Conservation (phyloP, 441 rosid species). For the Metrosideros polymorpha region DNA sequence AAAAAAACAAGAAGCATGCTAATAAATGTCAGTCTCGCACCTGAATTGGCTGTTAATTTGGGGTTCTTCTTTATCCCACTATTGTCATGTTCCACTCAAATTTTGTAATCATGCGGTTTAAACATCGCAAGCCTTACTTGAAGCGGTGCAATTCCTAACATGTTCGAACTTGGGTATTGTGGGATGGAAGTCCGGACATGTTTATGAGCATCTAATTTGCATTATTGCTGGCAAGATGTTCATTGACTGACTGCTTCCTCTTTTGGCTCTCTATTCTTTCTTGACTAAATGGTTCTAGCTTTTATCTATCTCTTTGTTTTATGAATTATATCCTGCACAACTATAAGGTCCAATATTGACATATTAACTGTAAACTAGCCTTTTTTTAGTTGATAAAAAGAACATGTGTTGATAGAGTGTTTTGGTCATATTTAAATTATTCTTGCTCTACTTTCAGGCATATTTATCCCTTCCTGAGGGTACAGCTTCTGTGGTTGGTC, state of each 20-base stretch:
- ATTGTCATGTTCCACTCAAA: neutral
- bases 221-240: neutral
- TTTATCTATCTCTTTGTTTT: neutral
- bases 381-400: neutral
- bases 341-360: neutral
- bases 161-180: neutral
- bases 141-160: neutral
- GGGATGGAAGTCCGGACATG: neutral
- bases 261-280: neutral
- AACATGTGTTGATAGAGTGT: neutral
- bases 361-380: neutral
- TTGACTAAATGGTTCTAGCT: neutral
- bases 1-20: neutral
- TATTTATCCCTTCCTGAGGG: constrained; percentile 95
- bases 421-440: neutral
- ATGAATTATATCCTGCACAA: neutral
- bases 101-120: neutral
- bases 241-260: neutral
- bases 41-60: neutral
- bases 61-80: neutral
- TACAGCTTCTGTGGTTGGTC: constrained; percentile 84
- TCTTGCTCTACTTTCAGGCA: constrained; percentile 48
- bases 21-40: neutral
- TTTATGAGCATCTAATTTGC: neutral
- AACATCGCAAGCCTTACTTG: neutral